Percentiles rank a stretch among this genome's conserved stretches.
Conservation (phyloP, 225 moss, liverwort and hornwort species). For the Bryum argenteum region DNA sequence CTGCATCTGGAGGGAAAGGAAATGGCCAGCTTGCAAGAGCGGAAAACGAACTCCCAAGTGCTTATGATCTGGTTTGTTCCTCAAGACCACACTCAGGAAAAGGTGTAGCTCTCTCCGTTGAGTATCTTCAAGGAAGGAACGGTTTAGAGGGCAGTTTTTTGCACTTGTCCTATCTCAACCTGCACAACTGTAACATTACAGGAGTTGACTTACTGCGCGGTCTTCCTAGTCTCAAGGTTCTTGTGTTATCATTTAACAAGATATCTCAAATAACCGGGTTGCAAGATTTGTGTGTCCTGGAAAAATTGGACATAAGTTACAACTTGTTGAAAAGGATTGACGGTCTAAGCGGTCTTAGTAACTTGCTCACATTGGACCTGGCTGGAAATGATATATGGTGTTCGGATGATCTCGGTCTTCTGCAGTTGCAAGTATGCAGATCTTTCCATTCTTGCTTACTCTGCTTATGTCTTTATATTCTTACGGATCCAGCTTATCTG, state of each 20-base stretch:
- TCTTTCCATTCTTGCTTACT: constrained; percentile 18
- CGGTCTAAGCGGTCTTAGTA: constrained; percentile 60
- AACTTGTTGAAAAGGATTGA: constrained; percentile 72
- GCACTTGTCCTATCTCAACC: constrained; percentile 67
- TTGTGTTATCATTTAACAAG: constrained; percentile 86
- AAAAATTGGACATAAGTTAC: constrained; percentile 85
- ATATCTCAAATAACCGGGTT: constrained; percentile 76
- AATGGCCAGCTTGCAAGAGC: constrained; percentile 19
- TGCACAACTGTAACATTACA: constrained; percentile 72
- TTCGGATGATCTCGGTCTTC: constrained; percentile 55
- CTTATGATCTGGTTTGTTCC: constrained; percentile 32
- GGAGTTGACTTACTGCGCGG: constrained; percentile 61
- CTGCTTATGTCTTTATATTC: constrained; percentile 15
- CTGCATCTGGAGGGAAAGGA: constrained; percentile 28
- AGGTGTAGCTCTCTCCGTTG: constrained; percentile 49
- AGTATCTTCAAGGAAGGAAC: constrained; percentile 55
- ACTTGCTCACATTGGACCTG: constrained; percentile 67
- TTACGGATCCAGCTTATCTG: constrained; percentile 3
- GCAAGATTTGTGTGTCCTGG: constrained; percentile 63
- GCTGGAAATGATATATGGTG: constrained; percentile 84
- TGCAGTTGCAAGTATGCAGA: constrained; percentile 64
- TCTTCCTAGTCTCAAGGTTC: constrained; percentile 65
- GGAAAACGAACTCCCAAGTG: constrained; percentile 24
- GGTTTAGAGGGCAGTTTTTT: constrained; percentile 50
- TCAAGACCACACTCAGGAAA: constrained; percentile 38